Conservation (phyloP, 345 rosid species). For the Barbarea vulgaris region DNA sequence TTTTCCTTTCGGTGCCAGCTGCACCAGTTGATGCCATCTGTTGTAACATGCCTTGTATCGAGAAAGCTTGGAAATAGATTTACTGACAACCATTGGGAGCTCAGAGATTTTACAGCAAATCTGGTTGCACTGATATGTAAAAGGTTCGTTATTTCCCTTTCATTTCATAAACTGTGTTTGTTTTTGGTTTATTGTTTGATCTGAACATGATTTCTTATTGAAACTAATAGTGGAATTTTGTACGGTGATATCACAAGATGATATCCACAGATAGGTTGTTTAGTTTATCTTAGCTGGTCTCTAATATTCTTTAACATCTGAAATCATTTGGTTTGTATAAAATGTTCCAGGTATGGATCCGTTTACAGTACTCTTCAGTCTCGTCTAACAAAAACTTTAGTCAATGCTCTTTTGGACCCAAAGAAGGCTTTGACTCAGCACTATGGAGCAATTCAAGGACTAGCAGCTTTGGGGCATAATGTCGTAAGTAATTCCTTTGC, state of each 20-base stretch:
- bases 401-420: constrained; percentile 88
- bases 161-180: constrained; percentile 8
- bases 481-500: constrained; percentile 62
- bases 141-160: constrained; percentile 56
- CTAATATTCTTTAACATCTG: constrained; percentile 19
- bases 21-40: constrained; percentile 99
- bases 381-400: constrained; percentile 84
- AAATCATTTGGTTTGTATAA: constrained; percentile 17
- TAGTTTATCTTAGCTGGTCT: constrained; percentile 1
- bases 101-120: constrained; percentile 84
- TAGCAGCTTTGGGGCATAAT: constrained; percentile 86
- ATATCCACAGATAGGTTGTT: constrained; percentile 5
- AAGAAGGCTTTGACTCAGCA: constrained; percentile 87
- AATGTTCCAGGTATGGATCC: constrained; percentile 72
- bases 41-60: constrained; percentile 95
- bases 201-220: constrained; percentile 4
- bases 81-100: constrained; percentile 97
- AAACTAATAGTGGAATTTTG: background rate
- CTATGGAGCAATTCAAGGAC: constrained; percentile 96
- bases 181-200: constrained; percentile 14
- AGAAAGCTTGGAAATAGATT: constrained; percentile 89
- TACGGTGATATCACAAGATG: background rate
- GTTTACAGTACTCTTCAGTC: constrained; percentile 81
- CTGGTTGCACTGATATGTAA: constrained; percentile 87
- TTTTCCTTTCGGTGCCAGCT: constrained; percentile 65